Base-by-base conservation (phyloP, 73 alveolate genomes). In the Urostyla sp. region DNA sequence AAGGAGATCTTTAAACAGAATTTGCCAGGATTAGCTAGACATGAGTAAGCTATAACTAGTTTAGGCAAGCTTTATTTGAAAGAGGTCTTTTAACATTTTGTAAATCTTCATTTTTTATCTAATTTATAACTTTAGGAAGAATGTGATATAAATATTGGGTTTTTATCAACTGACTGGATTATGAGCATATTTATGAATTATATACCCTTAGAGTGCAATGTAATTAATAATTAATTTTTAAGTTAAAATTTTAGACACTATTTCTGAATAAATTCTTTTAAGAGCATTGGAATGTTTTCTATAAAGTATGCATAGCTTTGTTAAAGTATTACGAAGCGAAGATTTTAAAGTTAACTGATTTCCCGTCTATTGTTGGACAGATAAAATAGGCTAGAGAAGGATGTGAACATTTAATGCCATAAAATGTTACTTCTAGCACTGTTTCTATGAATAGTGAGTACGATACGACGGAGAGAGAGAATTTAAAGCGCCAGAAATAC, bases 1-100 rank as follows among this genome's bases (percentile, higher is more conserved):
- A 83, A 89, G 51, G 90, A 87, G 31, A 80, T 83, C 13, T 87
- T 49, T 48, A 50, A 57, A 75, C 28, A 30, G 28, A 54, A 54
- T 54, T 26, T 72, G 37, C 84, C 84, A 1, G 84, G 84, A 10
- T 15, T 72, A 30, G 50, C 4, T 2, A 10, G 8, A 37, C 84
- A 72, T 72, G 84, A 49, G 36, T 6, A n/a, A 13, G 84, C 73
- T 10, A 54, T 72, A 1, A 2, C 44, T 6, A 13, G 36, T 8
- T 23, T 72, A 3, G 73, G 69, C 15, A 23, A 49, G n/a, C 23
- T 36, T 8, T 54, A 50, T 16, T 20, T 72, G 36, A 2, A 48
- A 15, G 55, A 54, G 6, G 37, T 72, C 16, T 72, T 16, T 26
- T 20, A 27, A 27, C 84, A 72, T 30, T 72, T 72, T 50, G 75